phyloP scores from a whole-genome alignment of 495 filamentous ascomycete genomes.

The Aspergillus carlsbadensis region DNA sequence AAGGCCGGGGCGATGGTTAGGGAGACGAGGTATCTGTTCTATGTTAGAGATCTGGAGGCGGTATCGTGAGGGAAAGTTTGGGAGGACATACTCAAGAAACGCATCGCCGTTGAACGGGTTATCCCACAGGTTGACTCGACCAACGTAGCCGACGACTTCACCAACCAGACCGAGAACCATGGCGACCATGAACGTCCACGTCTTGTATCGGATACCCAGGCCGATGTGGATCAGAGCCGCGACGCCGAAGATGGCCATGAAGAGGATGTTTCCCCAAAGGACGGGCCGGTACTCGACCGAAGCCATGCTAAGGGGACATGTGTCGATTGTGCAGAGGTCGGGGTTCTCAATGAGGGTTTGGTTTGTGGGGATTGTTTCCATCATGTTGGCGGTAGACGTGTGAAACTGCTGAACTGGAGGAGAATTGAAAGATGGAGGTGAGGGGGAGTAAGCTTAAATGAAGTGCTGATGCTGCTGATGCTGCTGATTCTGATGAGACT shows the following conservation, averaged over 20 bases:
- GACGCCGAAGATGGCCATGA: conserved; percentile 29
- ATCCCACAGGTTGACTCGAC: conserved; percentile 27
- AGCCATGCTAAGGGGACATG: conserved; percentile 36
- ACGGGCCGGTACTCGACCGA: conserved; percentile 33
- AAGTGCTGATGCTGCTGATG: neutral
- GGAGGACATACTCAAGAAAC: conserved; percentile 28
- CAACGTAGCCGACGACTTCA: conserved; percentile 38
- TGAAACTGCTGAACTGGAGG: neutral
- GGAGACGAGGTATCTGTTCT: conserved; percentile 43
- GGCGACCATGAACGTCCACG: conserved; percentile 28
- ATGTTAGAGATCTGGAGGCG: neutral
- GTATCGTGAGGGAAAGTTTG: neutral
- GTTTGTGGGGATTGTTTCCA: neutral
- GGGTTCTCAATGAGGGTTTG: conserved; percentile 8
- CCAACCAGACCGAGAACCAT: conserved; percentile 29
- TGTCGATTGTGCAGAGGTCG: conserved; percentile 34
- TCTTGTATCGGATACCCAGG: conserved; percentile 28
- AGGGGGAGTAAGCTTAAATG: neutral
- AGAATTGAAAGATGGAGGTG: neutral
- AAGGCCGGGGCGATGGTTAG: conserved; percentile 59
- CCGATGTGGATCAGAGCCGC: conserved; percentile 24
- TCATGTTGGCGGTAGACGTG: conserved; percentile 2
- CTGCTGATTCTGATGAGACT: no score
- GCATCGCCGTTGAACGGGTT: conserved; percentile 32
- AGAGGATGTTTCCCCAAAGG: conserved; percentile 38